phyloP scores from a whole-genome alignment of 1,284 basidiomycete species.

The Phellinidium pouzarii region DNA sequence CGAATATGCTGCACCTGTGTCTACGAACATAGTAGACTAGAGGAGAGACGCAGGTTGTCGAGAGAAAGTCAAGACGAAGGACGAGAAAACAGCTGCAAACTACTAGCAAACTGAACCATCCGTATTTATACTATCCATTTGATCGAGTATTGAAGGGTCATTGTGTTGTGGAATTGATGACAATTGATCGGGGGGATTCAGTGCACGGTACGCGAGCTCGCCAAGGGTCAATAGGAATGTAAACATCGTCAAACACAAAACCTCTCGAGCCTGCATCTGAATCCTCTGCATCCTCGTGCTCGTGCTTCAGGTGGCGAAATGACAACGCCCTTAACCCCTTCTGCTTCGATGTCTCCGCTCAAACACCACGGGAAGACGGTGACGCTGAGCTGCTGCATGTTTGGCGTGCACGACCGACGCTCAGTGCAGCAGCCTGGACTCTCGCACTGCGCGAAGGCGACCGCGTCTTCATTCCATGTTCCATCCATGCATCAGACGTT shows the following conservation, averaged over 20 bases:
- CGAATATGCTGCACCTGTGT: neutral
- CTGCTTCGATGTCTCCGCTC: too few relatives aligned
- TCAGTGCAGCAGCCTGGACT: too few relatives aligned
- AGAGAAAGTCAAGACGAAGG: neutral
- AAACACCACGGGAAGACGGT: too few relatives aligned
- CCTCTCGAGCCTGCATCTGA: neutral
- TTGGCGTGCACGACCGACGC: too few relatives aligned
- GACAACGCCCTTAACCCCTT: too few relatives aligned
- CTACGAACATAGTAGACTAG: neutral
- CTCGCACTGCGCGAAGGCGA: too few relatives aligned
- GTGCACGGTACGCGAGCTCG: neutral
- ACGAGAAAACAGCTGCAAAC: neutral
- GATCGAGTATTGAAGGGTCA: slow-evolving; percentile 16
- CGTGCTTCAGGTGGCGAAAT: too few relatives aligned
- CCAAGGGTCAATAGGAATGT: neutral
- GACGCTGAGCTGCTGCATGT: too few relatives aligned
- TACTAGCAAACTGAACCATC: neutral
- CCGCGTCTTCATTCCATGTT: too few relatives aligned
- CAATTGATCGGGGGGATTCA: slow-evolving; percentile 2
- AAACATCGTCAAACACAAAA: neutral
- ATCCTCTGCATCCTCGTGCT: too few relatives aligned
- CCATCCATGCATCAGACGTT: too few relatives aligned
- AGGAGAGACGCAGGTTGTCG: neutral
- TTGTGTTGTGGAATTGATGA: slow-evolving; percentile 15
- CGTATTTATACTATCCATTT: slow-evolving; percentile 7